phyloP scores from a whole-genome alignment of 2,329 filamentous ascomycete species.

The Penicillium occitanis region DNA sequence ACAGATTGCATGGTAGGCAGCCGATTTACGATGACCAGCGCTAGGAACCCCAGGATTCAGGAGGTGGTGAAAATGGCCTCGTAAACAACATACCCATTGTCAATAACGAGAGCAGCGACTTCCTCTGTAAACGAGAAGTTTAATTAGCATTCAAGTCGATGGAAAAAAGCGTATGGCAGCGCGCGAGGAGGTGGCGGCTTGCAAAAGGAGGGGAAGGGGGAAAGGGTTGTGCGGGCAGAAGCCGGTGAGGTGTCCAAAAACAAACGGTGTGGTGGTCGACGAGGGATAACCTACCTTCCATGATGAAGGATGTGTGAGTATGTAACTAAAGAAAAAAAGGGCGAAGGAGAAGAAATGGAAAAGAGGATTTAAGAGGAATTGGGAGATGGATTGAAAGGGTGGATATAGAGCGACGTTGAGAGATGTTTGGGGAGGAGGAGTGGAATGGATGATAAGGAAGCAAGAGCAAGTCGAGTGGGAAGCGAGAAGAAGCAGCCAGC shows the following conservation, averaged over 20 bases:
- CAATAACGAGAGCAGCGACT: conserved; percentile 99
- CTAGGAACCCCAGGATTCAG: conserved; percentile 29
- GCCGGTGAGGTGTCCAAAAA: conserved; percentile 34
- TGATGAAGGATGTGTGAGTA: conserved; percentile 46
- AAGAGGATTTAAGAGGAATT: conserved; percentile 22
- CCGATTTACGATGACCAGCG: conserved; percentile 22
- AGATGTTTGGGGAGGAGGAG: conserved; percentile 18
- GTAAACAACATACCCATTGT: conserved; percentile 94
- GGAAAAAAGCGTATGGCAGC: neutral
- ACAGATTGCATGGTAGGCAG: conserved; percentile 8
- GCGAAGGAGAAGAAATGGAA: conserved; percentile 20
- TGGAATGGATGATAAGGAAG: conserved; percentile 21
- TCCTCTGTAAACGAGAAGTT: conserved; percentile 70
- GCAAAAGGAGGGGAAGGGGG: conserved; percentile 19
- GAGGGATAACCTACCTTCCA: conserved; percentile 62
- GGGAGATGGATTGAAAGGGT: conserved; percentile 23
- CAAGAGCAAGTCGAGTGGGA: conserved; percentile 20
- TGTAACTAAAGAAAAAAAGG: conserved; percentile 33
- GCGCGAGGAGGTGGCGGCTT: conserved; percentile 23
- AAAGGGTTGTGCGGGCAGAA: conserved; percentile 24
- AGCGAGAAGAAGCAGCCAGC: conserved; percentile 17
- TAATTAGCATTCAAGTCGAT: conserved; percentile 36
- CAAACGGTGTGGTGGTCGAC: conserved; percentile 19
- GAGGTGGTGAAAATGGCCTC: conserved; percentile 26
- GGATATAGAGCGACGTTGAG: conserved; percentile 20